These are phyloP conservation scores for Penicillium longicatenatum DNA, from an alignment of 495 filamentous ascomycete genomes.

Conservation along the genomic window DNA sequence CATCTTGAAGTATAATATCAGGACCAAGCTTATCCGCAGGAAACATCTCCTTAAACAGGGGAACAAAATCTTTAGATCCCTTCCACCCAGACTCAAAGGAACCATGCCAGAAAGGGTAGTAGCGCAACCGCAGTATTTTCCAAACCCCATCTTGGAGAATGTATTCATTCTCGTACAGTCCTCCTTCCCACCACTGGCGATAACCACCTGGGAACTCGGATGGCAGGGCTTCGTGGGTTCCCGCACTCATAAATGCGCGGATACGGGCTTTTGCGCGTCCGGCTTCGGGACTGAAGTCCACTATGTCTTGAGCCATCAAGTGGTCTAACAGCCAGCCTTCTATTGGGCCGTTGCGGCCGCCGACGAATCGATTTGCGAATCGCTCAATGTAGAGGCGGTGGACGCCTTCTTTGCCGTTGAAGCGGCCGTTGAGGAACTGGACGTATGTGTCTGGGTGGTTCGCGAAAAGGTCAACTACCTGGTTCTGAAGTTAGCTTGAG, in stretches of 20 bases:
- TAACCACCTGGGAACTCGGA: slow-evolving; percentile 5
- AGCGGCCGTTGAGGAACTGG: background rate
- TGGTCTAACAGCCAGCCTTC: slow-evolving; percentile 12
- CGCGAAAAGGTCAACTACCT: background rate
- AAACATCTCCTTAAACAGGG: background rate
- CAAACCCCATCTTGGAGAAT: slow-evolving; percentile 6
- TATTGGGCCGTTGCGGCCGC: slow-evolving; percentile 10
- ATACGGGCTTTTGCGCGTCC: background rate
- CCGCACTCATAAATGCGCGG: slow-evolving; percentile 1
- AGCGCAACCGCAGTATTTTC: slow-evolving; percentile 11
- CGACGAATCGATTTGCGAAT: slow-evolving; percentile 8
- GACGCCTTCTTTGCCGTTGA: background rate
- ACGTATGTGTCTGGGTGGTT: slow-evolving; percentile 2
- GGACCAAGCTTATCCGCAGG: background rate
- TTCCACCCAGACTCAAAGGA: slow-evolving; percentile 2
- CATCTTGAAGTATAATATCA: background rate
- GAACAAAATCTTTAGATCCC: background rate
- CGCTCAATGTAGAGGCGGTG: slow-evolving; percentile 8
- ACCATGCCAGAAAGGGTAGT: slow-evolving; percentile 14
- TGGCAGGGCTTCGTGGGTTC: slow-evolving; percentile 6
- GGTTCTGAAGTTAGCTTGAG: background rate
- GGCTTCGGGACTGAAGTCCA: background rate
- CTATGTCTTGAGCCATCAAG: slow-evolving; percentile 11
- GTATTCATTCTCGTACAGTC: slow-evolving; percentile 12
- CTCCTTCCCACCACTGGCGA: slow-evolving; percentile 13